Percentiles rank a stretch among this genome's conserved stretches.
These are phyloP conservation scores for Brassica juncea DNA, from an alignment of 345 rosid species.

Conservation along the genomic window DNA sequence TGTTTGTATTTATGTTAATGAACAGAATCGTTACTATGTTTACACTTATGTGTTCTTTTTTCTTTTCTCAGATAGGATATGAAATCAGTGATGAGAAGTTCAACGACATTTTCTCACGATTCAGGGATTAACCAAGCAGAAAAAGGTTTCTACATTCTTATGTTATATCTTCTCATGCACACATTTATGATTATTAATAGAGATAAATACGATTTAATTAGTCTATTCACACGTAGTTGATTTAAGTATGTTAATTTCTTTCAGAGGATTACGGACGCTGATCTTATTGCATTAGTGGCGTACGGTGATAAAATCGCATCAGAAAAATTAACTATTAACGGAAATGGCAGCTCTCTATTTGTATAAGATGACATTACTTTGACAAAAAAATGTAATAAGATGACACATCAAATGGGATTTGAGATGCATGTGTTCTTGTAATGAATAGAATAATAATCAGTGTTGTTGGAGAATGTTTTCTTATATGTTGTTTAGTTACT, in stretches of 20 bases:
- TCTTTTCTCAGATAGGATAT: conserved; percentile 68
- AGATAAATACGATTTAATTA: neutral
- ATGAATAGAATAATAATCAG: no score
- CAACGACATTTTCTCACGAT: conserved; percentile 60
- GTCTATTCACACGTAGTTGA: neutral
- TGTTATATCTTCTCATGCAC: neutral
- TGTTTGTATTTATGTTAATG: neutral
- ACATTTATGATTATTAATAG: neutral
- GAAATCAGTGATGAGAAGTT: conserved; percentile 69
- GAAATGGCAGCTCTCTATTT: neutral
- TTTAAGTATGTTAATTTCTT: neutral
- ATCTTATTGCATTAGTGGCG: conserved; percentile 10
- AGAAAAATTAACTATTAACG: neutral
- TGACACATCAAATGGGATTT: no score
- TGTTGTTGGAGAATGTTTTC: no score
- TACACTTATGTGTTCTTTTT: neutral
- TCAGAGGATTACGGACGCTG: conserved; percentile 29
- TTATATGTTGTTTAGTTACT: no score
- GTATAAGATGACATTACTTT: neutral
- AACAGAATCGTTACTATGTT: neutral
- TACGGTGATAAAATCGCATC: neutral
- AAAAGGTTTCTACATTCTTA: conserved; percentile 49
- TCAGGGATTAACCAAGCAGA: conserved; percentile 81
- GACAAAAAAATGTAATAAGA: no score
- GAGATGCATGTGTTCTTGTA: no score